phyloP scores from a whole-genome alignment of 2,329 filamentous ascomycete species.

The Exophiala sideris region DNA sequence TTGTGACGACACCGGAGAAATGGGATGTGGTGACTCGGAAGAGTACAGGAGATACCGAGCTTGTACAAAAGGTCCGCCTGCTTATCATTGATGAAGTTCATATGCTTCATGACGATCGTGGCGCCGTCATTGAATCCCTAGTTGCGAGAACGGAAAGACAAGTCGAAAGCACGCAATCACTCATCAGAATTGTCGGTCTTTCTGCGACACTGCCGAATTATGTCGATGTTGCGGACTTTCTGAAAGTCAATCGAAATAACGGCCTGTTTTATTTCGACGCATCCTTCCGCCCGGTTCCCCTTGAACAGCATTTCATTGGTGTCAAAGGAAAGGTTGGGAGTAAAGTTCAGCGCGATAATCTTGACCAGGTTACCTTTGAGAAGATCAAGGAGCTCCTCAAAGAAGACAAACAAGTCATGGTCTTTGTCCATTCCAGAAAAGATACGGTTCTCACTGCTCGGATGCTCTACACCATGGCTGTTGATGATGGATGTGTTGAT shows the following conservation, averaged over 20 bases:
- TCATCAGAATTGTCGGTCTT: slow-evolving; percentile 93
- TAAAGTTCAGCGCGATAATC: slow-evolving; percentile 79
- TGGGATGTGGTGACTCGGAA: slow-evolving; percentile 99
- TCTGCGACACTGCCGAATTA: slow-evolving; percentile 97
- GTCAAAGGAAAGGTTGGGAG: slow-evolving; percentile 86
- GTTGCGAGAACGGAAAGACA: slow-evolving; percentile 93
- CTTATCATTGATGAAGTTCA: slow-evolving; percentile 99
- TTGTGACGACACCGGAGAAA: slow-evolving; percentile 97
- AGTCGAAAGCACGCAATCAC: slow-evolving; percentile 94
- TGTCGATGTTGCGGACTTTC: slow-evolving; percentile 91
- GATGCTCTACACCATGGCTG: slow-evolving; percentile 79
- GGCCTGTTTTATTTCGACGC: slow-evolving; percentile 96
- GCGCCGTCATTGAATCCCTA: slow-evolving; percentile 90
- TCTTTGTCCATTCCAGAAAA: slow-evolving; percentile 95
- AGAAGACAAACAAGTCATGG: slow-evolving; percentile 94
- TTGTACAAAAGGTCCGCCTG: slow-evolving; percentile 93
- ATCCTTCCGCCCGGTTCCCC: slow-evolving; percentile 90
- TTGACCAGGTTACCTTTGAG: slow-evolving; percentile 83
- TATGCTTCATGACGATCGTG: slow-evolving; percentile 97
- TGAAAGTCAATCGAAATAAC: slow-evolving; percentile 89
- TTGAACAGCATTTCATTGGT: slow-evolving; percentile 96
- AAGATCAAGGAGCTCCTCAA: slow-evolving; percentile 94
- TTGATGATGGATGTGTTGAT: slow-evolving; percentile 73
- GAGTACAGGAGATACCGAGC: slow-evolving; percentile 92
- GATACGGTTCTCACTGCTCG: slow-evolving; percentile 88